Evolutionary conservation across 352 stramenopile genomes (phyloP), one percentile per base, ranked within the genome.

Genomic region (Globisporangium splendens): DNA sequence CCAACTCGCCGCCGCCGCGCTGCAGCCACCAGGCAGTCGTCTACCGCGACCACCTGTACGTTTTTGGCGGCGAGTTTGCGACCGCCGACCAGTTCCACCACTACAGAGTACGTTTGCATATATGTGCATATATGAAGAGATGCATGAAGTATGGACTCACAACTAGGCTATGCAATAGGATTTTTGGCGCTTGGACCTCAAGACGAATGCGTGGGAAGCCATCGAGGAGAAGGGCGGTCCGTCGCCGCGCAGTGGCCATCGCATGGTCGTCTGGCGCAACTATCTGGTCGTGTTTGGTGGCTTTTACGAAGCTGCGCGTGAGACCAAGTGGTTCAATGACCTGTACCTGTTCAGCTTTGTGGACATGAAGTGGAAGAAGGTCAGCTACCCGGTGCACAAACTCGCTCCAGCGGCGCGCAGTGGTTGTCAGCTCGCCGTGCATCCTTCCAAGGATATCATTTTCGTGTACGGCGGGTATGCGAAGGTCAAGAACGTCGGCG

Each of bases 51-150:
- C 79, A 94, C 49, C 62, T 99, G 3, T 99, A 99, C 64, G 80
- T 99, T 5, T 98, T 99, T 73, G 97, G 96, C 49, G 97, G 97
- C 24, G 97, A 99, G 72, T 95, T 98, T 57, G 95, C 95, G 2
- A 98, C 91, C 7, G 87, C 91, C 1, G 94, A 99, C 60, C 91
- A 98, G 71, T 99, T 99, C 78, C 91, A 99, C 75, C 97, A 99
- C 79, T 98, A 99, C 73, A 66, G 87, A 22, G 75, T 85, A 66
- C 51, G 65, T 76, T 13, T 44, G 1, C 10, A 21, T 15, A 18
- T 53, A 3, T 39, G n/a, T 7, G 24, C 24, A 31, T 35, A 35
- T 35, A 35, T 35, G 28, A 35, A 8, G 8, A 35, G 28, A 8
- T 35, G 28, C 28, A 35, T 35, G 3, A 8, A 35, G 28, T 35